These are phyloP conservation scores for Populus ilicifolia DNA, from an alignment of 345 rosid genomes.

Conservation along the genomic window DNA sequence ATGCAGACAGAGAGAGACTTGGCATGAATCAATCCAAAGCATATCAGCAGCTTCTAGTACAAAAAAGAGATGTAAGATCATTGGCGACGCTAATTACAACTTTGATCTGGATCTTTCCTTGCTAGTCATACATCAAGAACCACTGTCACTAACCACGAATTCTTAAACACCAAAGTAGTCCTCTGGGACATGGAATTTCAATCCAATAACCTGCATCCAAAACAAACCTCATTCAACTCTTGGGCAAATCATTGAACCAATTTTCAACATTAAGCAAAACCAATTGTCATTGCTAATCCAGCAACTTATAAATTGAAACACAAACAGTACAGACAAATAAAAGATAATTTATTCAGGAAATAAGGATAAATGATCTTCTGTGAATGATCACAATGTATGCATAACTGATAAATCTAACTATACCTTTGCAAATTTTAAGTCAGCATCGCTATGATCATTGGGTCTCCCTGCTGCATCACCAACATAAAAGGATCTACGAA, in stretches of 20 bases:
- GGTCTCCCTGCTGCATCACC: conserved; percentile 96
- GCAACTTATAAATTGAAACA: neutral
- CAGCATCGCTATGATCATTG: conserved; percentile 83
- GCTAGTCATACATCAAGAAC: neutral
- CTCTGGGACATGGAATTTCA: conserved; percentile 72
- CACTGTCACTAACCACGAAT: neutral
- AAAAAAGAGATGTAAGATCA: neutral
- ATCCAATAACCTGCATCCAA: conserved; percentile 60
- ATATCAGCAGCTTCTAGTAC: neutral
- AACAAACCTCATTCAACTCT: neutral
- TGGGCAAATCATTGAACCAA: neutral
- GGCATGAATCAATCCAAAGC: neutral
- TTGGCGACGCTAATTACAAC: neutral
- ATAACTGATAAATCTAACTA: neutral
- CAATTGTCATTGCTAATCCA: neutral
- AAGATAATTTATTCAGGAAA: neutral
- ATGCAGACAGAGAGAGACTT: neutral
- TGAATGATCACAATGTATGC: neutral
- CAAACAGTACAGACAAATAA: neutral
- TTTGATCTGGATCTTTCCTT: neutral
- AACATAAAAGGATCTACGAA: conserved; percentile 79
- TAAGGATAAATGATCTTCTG: neutral
- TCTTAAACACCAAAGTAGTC: conserved; percentile 49
- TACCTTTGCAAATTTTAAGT: conserved; percentile 82
- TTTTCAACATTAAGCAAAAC: too few species aligned